Evolutionary conservation across 1,284 basidiomycete species (phyloP).

Genomic region (Irpex lacteus): DNA sequence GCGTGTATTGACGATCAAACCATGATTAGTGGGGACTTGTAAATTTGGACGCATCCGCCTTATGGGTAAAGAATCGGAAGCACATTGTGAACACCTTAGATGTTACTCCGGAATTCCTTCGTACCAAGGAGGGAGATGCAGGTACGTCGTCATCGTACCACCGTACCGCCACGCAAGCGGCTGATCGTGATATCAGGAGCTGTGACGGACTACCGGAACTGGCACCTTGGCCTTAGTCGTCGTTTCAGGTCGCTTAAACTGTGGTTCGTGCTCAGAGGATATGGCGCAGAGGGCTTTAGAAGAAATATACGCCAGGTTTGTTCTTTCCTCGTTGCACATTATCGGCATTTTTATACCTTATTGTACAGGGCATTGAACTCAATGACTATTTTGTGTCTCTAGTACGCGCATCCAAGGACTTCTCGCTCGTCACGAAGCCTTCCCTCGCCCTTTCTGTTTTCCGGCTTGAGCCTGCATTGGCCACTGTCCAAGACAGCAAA

Average conservation of each 20-base stretch:
- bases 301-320: slow-evolving; percentile 64
- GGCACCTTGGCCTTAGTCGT: slow-evolving; percentile 87
- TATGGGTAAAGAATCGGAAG: slow-evolving; percentile 79
- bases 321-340: too few relatives aligned
- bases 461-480: slow-evolving; percentile 47
- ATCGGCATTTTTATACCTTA: too few relatives aligned
- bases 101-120: slow-evolving; percentile 83
- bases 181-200: slow-evolving; percentile 42
- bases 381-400: slow-evolving; percentile 61
- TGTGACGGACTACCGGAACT: slow-evolving; percentile 93
- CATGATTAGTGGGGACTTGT: slow-evolving; percentile 74
- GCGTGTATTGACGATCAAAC: background rate
- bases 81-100: slow-evolving; percentile 82
- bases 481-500: slow-evolving; percentile 1
- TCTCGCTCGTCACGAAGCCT: slow-evolving; percentile 33
- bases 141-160: too few relatives aligned
- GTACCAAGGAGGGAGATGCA: slow-evolving; percentile 71
- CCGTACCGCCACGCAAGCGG: too few relatives aligned
- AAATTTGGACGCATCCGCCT: slow-evolving; percentile 82
- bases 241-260: slow-evolving; percentile 90
- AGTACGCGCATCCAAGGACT: slow-evolving; percentile 43
- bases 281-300: slow-evolving; percentile 77
- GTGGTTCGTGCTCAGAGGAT: slow-evolving; percentile 90
- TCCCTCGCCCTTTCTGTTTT: slow-evolving; percentile 66
- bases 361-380: slow-evolving; percentile 55